Base-by-base conservation (phyloP, 139 green algal genomes). In the Zygnema cylindricum region DNA sequence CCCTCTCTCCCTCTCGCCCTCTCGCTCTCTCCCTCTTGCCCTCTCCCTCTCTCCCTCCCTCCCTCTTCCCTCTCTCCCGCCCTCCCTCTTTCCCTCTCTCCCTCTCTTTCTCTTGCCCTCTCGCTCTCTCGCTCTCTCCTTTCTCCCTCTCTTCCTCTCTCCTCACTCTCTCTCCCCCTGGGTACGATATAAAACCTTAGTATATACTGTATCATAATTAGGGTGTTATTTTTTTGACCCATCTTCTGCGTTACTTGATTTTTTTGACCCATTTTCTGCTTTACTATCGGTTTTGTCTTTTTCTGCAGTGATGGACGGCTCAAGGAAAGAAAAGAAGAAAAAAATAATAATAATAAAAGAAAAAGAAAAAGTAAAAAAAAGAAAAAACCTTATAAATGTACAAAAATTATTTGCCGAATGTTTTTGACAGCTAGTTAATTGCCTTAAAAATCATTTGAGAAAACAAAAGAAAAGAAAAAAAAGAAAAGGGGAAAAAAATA, bases 151-250 rank as follows among this genome's bases (percentile, higher is more conserved):
- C 36, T 43, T 11, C 21, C 69, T 2, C 39, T 81, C 21, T 7
- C 77, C 11, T 0, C 77, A 32, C 33, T 85, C 2, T 36, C 36
- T 78, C 69, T 63, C 33, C 40, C 30, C 69, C 38, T 21, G 30
- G 1, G 2, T 39, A 42, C 77, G n/a, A 1, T 76, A 2, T 36
- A 30, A 11, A 3, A 42, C 40, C 38, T 11, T 42, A 69, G 84
- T 43, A 77, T 75, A 25, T 25, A 11, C 41, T 35, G 22, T 22
- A 49, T 35, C 0, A 23, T 39, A 25, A 36, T 93, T 7, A 63
- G 81, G 0, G 39, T 97, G 2, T 91, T 7, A 63, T 16, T 63
- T 63, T 63, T 25, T 16, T 63, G 7, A 16, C 49, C 7, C 7
- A 63, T 63, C 7, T 16, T 63, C 49, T 63, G 16, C 16, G 16